Evolutionary conservation across 1,284 basidiomycete genomes (phyloP), one percentile per base, ranked within the genome.

Genomic region (Marasmius tenuissimus): DNA sequence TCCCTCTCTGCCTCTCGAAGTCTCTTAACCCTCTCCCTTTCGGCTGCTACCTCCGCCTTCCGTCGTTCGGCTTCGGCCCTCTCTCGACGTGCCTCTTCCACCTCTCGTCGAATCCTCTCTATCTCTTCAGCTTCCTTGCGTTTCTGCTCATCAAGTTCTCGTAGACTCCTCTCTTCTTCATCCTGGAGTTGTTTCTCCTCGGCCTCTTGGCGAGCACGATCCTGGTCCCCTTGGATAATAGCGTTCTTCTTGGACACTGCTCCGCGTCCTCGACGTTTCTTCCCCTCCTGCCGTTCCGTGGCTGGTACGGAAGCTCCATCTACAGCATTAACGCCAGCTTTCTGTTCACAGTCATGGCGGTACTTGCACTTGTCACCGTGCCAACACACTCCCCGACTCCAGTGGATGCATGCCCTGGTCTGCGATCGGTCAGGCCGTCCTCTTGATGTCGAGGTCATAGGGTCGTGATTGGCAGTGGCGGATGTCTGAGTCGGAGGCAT

Each of bases 301-400:
- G 20, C 22, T 35, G 18, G 8, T 9, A n/a, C 49, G 4, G 14
- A 9, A 4, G 20, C 9, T 9, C 33, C 16, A 22, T 51, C 16
- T n/a, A n/a, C 49, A 5, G 18, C 9, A 6, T 12, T 22, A 6
- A 14, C 33, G 6, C 5, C 20, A 22, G 9, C 16, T 22, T 9
- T 11, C 14, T 5, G 20, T 22, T 51, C 63, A 16, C 61, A 61
- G 60, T 70, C 67, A 61, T 70, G 69, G 3, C 37, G 60, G 51
- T 64, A 70, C 57, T 59, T 60, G 51, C 69, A 70, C 57, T 65
- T 65, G 18, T 53, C 58, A 7, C 68, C 70, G 42, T 60, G 67
- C n/a, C 37, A 61, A 39, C 70, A 71, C 12, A 54, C 50, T 20
- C 65, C 66, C 48, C 20, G 42, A 11, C 34, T 67, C n/a, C n/a